These are phyloP conservation scores for Massariosphaeria phaeospora DNA, from an alignment of 495 filamentous ascomycete species.

Conservation along the genomic window DNA sequence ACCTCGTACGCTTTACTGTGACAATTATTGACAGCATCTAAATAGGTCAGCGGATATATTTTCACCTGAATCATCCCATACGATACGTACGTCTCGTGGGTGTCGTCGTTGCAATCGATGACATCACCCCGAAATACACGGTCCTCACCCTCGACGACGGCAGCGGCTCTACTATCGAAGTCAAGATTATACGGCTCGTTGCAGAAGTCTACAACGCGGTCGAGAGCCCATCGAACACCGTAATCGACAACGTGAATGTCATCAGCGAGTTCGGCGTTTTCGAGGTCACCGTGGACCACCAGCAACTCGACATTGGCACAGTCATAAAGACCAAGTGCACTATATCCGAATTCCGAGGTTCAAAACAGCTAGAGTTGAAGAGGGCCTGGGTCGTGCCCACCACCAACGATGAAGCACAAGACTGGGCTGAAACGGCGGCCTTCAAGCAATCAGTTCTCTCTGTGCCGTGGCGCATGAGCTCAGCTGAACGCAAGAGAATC, in stretches of 20 bases:
- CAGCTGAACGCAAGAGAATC: conserved; percentile 52
- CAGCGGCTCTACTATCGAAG: conserved; percentile 70
- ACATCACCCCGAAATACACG: conserved; percentile 50
- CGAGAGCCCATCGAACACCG: conserved; percentile 33
- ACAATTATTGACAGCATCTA: neutral
- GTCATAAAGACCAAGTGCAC: conserved; percentile 76
- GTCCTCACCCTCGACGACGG: conserved; percentile 79
- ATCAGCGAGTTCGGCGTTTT: conserved; percentile 24
- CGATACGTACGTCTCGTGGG: conserved; percentile 77
- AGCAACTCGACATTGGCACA: conserved; percentile 56
- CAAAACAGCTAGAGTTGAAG: conserved; percentile 64
- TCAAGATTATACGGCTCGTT: conserved; percentile 38
- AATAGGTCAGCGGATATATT: conserved; percentile 67
- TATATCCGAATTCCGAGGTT: conserved; percentile 56
- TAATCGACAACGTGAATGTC: conserved; percentile 31
- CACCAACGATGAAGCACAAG: conserved; percentile 62
- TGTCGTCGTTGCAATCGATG: conserved; percentile 67
- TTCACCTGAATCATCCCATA: conserved; percentile 83
- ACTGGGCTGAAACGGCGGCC: conserved; percentile 62
- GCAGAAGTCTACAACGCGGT: conserved; percentile 28
- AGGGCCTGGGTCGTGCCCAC: conserved; percentile 47
- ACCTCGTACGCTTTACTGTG: neutral
- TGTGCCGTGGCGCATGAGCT: conserved; percentile 61
- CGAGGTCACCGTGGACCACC: conserved; percentile 25
- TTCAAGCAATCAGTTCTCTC: conserved; percentile 62